These are phyloP conservation scores for Penicillium sp. DNA, from an alignment of 2,329 filamentous ascomycete genomes.

Conservation along the genomic window DNA sequence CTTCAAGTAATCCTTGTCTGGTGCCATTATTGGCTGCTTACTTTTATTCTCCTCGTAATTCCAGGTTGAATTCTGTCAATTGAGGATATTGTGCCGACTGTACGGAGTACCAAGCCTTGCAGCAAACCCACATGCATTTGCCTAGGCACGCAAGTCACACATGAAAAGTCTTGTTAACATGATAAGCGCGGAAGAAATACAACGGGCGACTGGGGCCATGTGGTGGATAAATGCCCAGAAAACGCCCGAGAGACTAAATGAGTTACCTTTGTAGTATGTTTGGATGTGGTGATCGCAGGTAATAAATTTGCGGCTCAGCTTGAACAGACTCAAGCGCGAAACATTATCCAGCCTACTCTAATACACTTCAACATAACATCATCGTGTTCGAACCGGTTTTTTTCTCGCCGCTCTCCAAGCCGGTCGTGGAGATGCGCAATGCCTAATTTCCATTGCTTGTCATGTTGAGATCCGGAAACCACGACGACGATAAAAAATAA, in stretches of 20 bases:
- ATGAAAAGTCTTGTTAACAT: neutral
- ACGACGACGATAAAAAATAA: slow-evolving; percentile 50
- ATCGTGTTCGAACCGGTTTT: slow-evolving; percentile 57
- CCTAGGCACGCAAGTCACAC: slow-evolving; percentile 1
- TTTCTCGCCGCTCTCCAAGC: slow-evolving; percentile 48
- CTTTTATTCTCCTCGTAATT: neutral
- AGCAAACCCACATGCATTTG: neutral
- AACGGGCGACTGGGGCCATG: neutral
- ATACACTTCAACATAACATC: slow-evolving; percentile 42
- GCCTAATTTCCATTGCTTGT: slow-evolving; percentile 30
- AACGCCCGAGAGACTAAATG: neutral
- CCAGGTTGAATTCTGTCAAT: neutral
- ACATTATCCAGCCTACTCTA: neutral
- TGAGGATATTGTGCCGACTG: neutral
- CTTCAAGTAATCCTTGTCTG: neutral
- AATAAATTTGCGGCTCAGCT: neutral
- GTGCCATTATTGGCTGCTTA: neutral
- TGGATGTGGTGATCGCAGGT: neutral
- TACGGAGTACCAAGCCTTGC: neutral
- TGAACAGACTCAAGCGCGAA: neutral
- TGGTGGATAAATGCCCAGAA: neutral
- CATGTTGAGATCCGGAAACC: slow-evolving; percentile 44
- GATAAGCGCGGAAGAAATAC: neutral
- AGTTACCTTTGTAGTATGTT: neutral
- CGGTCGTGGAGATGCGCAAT: slow-evolving; percentile 48